phyloP scores from a whole-genome alignment of 1,284 basidiomycete species.

The Cutaneotrichosporon sp. region DNA sequence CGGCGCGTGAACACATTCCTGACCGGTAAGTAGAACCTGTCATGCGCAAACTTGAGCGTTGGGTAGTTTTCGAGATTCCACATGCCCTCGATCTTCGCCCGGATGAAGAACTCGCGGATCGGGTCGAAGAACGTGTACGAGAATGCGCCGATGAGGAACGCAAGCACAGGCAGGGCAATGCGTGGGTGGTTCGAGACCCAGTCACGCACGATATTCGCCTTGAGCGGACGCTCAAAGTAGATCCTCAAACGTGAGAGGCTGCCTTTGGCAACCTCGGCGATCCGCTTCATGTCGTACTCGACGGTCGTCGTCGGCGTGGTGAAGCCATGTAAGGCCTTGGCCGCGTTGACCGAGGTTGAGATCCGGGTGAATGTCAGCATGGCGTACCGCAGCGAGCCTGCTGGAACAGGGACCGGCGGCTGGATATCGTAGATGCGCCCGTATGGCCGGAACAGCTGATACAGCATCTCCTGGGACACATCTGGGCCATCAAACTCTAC shows the following conservation, averaged over 20 bases:
- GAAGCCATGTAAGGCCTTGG: conserved; percentile 77
- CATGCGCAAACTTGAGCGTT: conserved; percentile 28
- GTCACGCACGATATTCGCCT: conserved; percentile 69
- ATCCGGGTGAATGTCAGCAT: conserved; percentile 61
- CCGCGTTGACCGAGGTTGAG: conserved; percentile 71
- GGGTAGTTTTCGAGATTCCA: conserved; percentile 59
- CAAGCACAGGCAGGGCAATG: conserved; percentile 75
- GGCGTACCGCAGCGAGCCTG: conserved; percentile 64
- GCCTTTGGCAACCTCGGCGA: conserved; percentile 16
- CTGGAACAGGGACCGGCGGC: conserved; percentile 59
- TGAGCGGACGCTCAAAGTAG: conserved; percentile 68
- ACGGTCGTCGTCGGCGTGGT: conserved; percentile 48
- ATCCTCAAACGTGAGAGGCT: conserved; percentile 59
- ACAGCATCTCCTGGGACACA: conserved; percentile 62
- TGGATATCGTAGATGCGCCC: conserved; percentile 70
- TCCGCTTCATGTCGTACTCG: conserved; percentile 34
- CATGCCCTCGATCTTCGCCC: conserved; percentile 74
- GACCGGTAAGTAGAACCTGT: conserved; percentile 7
- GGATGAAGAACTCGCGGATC: conserved; percentile 75
- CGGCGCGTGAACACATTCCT: not conserved
- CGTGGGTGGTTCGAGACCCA: conserved; percentile 83
- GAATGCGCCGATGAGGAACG: conserved; percentile 81
- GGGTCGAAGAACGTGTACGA: conserved; percentile 94
- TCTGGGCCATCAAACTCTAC: conserved; percentile 85
- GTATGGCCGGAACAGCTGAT: conserved; percentile 58